Evolutionary conservation across 2,329 filamentous ascomycete species (phyloP), one percentile per base, ranked within the genome.

Genomic region (Aspergillus fijiensis): DNA sequence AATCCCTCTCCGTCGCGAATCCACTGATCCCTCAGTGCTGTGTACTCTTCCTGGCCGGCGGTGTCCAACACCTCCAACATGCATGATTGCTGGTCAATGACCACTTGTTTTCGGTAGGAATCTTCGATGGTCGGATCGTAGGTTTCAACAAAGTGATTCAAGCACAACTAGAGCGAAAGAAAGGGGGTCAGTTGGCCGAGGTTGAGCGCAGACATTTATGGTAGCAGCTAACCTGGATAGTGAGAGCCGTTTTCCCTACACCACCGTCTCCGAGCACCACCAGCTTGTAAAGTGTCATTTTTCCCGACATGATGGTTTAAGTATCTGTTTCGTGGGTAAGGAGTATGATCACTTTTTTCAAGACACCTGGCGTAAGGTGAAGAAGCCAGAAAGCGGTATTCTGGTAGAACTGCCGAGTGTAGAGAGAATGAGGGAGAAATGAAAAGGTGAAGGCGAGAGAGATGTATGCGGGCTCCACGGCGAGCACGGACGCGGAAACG

Each of bases 11-110:
- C 94, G 74, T 98, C 94, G 69, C 95, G 88, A 76, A 98, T 98
- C 94, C 94, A 98, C 81, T 98, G 95, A 76, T 98, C 95, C 72
- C 95, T 86, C 71, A 98, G 82, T 51, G 95, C 95, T 65, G 94
- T 97, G 79, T 98, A 99, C 80, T 99, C 95, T 80, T 99, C 95
- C 77, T 99, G 95, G 60, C 95, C 95, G 55, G 95, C 95, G 57
- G 95, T 99, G 80, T 99, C 95, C 71, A 97, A 86, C 57, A 96
- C 92, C 78, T 98, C 94, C 71, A 97, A 87, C 93, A 97, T 97
- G 82, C 93, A 97, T 49, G 93, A 92, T 77, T 96, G 91, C 63
- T 88, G 86, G 74, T 98, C 95, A 77, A 98, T 98, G 73, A 96
- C 84, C 58, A 88, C 85, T 75, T 88, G 86, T 73, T 88, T 88